A percentile compares a stretch with the other conserved stretches of the same genome.
Conservation (phyloP, 495 filamentous ascomycete species). For the Apiosordaria backusii region DNA sequence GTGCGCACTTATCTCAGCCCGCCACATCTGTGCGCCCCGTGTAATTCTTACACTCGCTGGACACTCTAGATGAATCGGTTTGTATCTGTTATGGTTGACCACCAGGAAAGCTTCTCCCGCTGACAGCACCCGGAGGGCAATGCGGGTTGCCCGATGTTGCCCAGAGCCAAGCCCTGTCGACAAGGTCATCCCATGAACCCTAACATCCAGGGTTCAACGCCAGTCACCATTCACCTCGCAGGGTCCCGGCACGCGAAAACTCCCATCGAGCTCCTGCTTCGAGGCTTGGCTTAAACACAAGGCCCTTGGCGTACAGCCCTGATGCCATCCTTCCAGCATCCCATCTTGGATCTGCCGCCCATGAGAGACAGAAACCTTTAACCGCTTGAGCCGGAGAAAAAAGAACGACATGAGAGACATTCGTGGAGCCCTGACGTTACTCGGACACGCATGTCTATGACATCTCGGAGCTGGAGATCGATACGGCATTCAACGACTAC, state of each 20-base stretch:
- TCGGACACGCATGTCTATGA: background rate
- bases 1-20: constrained; percentile 11
- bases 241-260: background rate
- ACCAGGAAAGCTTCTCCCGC: background rate
- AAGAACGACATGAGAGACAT: background rate
- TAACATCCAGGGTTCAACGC: background rate
- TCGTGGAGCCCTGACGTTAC: background rate
- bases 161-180: constrained; percentile 1
- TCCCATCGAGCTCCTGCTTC: constrained; percentile 2
- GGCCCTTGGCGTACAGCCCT: background rate
- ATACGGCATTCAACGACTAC: constrained; percentile 2
- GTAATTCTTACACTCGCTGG: background rate
- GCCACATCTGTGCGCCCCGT: constrained; percentile 3
- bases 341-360: background rate
- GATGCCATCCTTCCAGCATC: background rate
- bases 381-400: background rate
- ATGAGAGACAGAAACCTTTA: background rate
- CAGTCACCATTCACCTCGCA: background rate
- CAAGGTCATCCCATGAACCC: background rate
- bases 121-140: background rate
- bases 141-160: constrained; percentile 1
- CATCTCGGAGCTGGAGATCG: background rate
- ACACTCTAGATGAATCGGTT: constrained; percentile 1
- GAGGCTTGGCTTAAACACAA: constrained; percentile 2
- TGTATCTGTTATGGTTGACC: background rate